Conservation (phyloP, 75 land plant genomes). For the Cupressus sempervirens region DNA sequence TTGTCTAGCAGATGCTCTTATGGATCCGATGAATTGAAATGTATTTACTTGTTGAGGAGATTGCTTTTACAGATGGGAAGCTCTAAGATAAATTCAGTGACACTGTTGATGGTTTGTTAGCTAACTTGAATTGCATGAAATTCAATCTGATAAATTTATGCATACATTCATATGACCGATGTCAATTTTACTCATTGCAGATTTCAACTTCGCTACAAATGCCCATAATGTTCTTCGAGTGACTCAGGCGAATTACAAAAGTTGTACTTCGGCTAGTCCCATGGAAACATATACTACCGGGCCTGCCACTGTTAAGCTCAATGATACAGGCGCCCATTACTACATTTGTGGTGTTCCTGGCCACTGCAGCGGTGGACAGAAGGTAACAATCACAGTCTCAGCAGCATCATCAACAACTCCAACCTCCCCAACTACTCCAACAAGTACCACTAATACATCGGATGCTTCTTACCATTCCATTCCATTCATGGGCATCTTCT, state of each 20-base stretch:
- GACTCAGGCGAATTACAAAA: slow-evolving; percentile 8
- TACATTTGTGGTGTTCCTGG: slow-evolving; percentile 13
- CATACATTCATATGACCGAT: not conserved
- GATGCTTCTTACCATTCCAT: not conserved
- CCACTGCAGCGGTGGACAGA: slow-evolving; percentile 29
- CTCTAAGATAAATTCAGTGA: not conserved
- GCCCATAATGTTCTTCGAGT: slow-evolving; percentile 20
- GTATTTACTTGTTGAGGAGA: not conserved
- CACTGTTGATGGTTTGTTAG: not conserved
- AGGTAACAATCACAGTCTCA: slow-evolving; percentile 13
- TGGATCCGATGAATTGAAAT: not conserved
- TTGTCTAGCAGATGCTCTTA: not conserved
- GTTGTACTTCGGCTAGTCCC: slow-evolving; percentile 15
- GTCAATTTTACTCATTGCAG: slow-evolving; percentile 12
- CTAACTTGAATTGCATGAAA: too few relatives aligned
- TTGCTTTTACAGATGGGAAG: not conserved
- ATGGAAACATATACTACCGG: not conserved
- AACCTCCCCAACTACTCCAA: not conserved
- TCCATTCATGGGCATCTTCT: not conserved
- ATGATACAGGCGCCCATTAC: slow-evolving; percentile 5
- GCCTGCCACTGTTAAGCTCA: slow-evolving; percentile 9
- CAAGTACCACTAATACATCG: not conserved
- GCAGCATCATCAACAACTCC: not conserved
- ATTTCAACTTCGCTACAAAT: slow-evolving; percentile 22
- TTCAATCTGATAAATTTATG: not conserved